Conservation (phyloP, 140 eudicot species). For the Anethum foeniculum region DNA sequence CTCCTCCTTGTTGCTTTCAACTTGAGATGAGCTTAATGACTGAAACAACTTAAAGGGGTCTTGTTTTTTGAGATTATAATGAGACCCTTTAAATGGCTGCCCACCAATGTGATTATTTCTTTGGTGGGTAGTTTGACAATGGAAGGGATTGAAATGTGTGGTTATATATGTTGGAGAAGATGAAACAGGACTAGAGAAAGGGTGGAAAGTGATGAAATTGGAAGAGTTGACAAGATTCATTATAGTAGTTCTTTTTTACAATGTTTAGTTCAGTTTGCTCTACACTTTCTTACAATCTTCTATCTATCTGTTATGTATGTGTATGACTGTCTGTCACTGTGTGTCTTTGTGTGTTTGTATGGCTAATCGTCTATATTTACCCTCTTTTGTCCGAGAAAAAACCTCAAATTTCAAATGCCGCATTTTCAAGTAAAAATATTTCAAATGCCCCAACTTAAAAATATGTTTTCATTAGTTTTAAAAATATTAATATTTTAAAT, state of each 20-base stretch:
- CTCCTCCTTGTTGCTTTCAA: constrained; percentile 15
- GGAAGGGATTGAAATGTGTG: neutral
- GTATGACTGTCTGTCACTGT: too few species aligned
- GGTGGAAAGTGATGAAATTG: neutral
- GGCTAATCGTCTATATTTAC: too few species aligned
- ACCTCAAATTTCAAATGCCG: too few species aligned
- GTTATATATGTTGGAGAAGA: neutral
- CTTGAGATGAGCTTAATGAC: constrained; percentile 10
- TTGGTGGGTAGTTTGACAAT: neutral
- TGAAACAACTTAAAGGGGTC: neutral
- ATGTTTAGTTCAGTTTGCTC: neutral
- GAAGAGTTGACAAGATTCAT: neutral
- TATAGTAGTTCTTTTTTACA: neutral
- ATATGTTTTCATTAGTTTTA: too few species aligned
- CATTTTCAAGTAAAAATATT: too few species aligned
- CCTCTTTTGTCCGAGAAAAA: too few species aligned
- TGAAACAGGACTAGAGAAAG: neutral
- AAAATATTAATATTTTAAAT: too few species aligned
- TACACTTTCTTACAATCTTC: neutral
- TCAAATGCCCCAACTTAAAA: too few species aligned
- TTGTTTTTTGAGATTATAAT: neutral
- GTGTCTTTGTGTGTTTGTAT: too few species aligned
- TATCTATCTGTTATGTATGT: neutral
- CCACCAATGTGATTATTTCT: neutral
- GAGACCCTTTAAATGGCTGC: neutral